Evolutionary conservation across 164 flowering plant species (phyloP).

Genomic region (Platanus orientalis): DNA sequence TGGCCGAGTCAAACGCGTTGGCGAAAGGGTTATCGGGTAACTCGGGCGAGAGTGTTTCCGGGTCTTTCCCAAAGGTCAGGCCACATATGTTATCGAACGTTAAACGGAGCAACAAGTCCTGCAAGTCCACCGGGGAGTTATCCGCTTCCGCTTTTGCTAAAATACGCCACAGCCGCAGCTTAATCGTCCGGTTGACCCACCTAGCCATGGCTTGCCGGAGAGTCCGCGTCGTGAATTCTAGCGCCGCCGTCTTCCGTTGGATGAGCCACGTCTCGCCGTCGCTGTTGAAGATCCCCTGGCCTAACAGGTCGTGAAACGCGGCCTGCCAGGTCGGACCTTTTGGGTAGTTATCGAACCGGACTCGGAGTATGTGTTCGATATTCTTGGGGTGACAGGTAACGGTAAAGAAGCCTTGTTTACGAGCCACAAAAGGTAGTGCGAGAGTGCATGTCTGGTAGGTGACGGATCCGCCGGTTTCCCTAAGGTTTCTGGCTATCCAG

Average conservation of each 20-base stretch:
- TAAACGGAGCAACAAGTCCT: slow-evolving; percentile 66
- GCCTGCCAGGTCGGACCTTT: slow-evolving; percentile 77
- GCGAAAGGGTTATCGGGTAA: slow-evolving; percentile 72
- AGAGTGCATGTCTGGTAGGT: slow-evolving; percentile 75
- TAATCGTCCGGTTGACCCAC: slow-evolving; percentile 84
- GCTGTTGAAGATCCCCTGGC: slow-evolving; percentile 86
- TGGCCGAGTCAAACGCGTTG: slow-evolving; percentile 71
- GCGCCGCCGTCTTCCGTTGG: slow-evolving; percentile 84
- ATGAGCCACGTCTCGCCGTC: slow-evolving; percentile 91
- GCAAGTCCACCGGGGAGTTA: slow-evolving; percentile 52
- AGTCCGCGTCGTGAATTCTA: slow-evolving; percentile 90
- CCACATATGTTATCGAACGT: slow-evolving; percentile 94
- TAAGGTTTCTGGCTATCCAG: slow-evolving; percentile 68
- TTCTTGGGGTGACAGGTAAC: slow-evolving; percentile 84
- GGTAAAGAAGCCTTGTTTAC: slow-evolving; percentile 56
- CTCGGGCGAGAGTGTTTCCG: slow-evolving; percentile 63
- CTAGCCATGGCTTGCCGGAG: slow-evolving; percentile 87
- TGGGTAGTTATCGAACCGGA: slow-evolving; percentile 83
- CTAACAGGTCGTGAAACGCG: slow-evolving; percentile 79
- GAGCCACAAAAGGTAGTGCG: slow-evolving; percentile 58
- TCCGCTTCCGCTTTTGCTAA: slow-evolving; percentile 39
- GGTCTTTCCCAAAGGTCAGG: slow-evolving; percentile 79
- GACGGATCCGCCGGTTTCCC: slow-evolving; percentile 34
- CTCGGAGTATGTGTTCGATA: slow-evolving; percentile 72
- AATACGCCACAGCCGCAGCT: slow-evolving; percentile 62